Percentiles rank a stretch among this genome's conserved stretches.
These are phyloP conservation scores for Entelexis sorbosivorans DNA, from an alignment of 1,139 yeast genomes.

Conservation along the genomic window DNA sequence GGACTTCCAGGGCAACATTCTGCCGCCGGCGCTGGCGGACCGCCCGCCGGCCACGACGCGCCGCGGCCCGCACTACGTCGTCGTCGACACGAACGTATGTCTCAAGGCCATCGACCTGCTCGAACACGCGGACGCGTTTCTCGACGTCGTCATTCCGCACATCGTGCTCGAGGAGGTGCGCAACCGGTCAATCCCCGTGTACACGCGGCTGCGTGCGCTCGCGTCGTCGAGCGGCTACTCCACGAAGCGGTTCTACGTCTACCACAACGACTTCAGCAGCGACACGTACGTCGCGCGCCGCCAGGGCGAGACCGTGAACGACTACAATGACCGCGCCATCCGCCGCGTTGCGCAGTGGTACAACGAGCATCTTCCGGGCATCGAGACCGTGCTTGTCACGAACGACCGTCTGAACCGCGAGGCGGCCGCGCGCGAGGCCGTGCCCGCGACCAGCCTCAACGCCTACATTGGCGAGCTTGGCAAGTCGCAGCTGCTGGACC, in stretches of 20 bases:
- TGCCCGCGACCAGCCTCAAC: conserved; percentile 46
- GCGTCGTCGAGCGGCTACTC: conserved; percentile 42
- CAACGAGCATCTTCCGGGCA: conserved; percentile 43
- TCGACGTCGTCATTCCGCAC: conserved; percentile 86
- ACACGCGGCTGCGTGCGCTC: conserved; percentile 68
- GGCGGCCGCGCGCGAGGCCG: conserved; percentile 46
- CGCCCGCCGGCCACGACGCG: conserved; percentile 48
- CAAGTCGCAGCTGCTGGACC: conserved; percentile 67
- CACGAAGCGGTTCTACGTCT: conserved; percentile 76
- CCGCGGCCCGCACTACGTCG: conserved; percentile 59
- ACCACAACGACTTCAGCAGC: conserved; percentile 82
- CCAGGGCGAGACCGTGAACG: conserved; percentile 67
- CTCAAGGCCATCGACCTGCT: conserved; percentile 81
- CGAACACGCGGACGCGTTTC: conserved; percentile 66
- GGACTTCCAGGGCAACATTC: conserved; percentile 35
- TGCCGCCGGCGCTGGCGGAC: conserved; percentile 36
- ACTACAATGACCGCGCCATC: conserved; percentile 85
- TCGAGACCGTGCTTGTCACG: conserved; percentile 52
- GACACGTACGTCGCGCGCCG: conserved; percentile 57
- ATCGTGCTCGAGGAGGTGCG: conserved; percentile 89
- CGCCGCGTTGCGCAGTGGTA: conserved; percentile 68
- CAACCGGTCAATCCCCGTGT: conserved; percentile 77
- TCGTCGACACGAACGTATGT: conserved; percentile 81
- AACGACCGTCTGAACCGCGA: conserved; percentile 62
- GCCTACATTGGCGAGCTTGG: conserved; percentile 57